Evolutionary conservation across 2,329 filamentous ascomycete species (phyloP), one percentile per base, ranked within the genome.

Genomic region (Coniochaeta sp.): DNA sequence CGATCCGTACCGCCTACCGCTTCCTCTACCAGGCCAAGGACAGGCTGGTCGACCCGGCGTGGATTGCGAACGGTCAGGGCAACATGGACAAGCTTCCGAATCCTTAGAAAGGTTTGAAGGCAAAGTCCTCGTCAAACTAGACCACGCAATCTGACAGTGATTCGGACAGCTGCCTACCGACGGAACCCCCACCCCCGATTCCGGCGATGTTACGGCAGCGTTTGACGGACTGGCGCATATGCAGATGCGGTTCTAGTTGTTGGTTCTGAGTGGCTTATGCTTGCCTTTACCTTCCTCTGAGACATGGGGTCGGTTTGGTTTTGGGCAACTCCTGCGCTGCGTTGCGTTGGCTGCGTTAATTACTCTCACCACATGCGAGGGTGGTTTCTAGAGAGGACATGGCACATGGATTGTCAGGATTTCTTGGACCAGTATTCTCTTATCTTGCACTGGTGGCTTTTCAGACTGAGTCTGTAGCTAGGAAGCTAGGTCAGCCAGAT

Each of bases 1-100:
- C 94, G 0, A 96, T 99, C 61, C 91, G 95, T 63, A 95, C 89
- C 24, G 91, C 92, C 0, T 99, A 97, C 75, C 94, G 94, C 65
- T 85, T 88, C 63, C 77, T 99, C 48, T 92, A 91, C 65, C 76
- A 78, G 16, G 84, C 86, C 48, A 82, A 84, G 49, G 84, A 92
- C 51, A 77, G 81, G 55, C 72, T 99, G 53, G 82, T 96, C 61
- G 83, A 87, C 59, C 38, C 82, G 49, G 82, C 87, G 54, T 92
- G 89, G 83, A 77, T 92, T 51, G 77, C 79, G 51, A 82, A 85
- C 53, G 87, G 87, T 53, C 38, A 81, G 61, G 88, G 85, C 32
- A 84, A 85, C 58, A 77, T 89, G 67, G 81, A 81, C 40, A 86
- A 83, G 58, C 77, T 96, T 51, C 89, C 90, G 49, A 60, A 72